phyloP scores from a whole-genome alignment of 805 yeast species.

The Sugiyamaella lignohabitans region DNA sequence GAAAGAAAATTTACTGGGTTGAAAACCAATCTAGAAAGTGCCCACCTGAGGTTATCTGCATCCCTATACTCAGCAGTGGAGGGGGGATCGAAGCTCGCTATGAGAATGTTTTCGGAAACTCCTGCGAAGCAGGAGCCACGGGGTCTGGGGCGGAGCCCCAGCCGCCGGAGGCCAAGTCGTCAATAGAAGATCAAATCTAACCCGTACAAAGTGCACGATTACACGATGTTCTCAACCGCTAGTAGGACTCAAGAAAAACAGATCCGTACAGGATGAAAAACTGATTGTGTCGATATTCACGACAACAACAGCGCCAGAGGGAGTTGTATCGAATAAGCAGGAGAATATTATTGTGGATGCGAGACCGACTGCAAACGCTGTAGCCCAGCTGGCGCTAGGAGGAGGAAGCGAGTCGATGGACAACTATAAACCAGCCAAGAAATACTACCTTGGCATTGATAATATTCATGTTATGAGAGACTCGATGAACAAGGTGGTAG shows the following conservation, averaged over 20 bases:
- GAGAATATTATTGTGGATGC: slow-evolving; percentile 80
- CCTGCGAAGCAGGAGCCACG: too few relatives aligned
- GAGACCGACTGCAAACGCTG: slow-evolving; percentile 87
- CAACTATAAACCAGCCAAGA: slow-evolving; percentile 62
- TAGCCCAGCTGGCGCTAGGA: slow-evolving; percentile 94
- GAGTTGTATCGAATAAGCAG: slow-evolving; percentile 31
- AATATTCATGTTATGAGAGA: slow-evolving; percentile 95
- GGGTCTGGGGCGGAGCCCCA: too few relatives aligned
- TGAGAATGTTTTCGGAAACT: too few relatives aligned
- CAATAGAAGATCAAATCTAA: not conserved
- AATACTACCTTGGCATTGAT: slow-evolving; percentile 83
- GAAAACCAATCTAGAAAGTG: too few relatives aligned
- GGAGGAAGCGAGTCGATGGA: slow-evolving; percentile 97
- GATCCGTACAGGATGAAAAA: slow-evolving; percentile 89
- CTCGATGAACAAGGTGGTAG: slow-evolving; percentile 56
- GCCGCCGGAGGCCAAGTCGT: too few relatives aligned
- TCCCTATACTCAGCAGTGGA: too few relatives aligned
- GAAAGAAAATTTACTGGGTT: too few relatives aligned
- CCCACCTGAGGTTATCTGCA: too few relatives aligned
- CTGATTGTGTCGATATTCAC: slow-evolving; percentile 66
- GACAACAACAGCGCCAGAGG: slow-evolving; percentile 39
- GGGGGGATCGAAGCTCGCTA: too few relatives aligned
- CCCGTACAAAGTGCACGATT: slow-evolving; percentile 50
- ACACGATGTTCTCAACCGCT: slow-evolving; percentile 90
- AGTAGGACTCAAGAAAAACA: slow-evolving; percentile 78